phyloP scores from a whole-genome alignment of 2,329 filamentous ascomycete species.

The Aspergillus arachidicola region DNA sequence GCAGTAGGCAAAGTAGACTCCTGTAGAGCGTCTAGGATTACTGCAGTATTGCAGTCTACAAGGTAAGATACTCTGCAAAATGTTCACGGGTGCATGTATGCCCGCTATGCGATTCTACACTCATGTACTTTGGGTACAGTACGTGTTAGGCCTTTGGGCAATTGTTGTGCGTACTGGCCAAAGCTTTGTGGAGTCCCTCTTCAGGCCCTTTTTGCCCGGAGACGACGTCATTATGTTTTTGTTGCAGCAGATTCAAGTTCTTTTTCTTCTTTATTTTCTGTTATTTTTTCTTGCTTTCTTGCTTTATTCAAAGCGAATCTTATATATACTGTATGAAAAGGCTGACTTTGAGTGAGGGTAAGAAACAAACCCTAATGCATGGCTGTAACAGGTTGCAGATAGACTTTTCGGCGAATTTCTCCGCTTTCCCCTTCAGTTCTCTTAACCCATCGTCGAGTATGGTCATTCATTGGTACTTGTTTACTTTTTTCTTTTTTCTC shows the following conservation, averaged over 20 bases:
- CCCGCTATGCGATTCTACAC: not conserved
- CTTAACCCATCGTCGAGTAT: not conserved
- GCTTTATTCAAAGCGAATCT: not conserved
- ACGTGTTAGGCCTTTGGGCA: not conserved
- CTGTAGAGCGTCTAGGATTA: not conserved
- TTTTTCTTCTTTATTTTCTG: not conserved
- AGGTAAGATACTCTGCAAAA: not conserved
- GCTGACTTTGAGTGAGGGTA: not conserved
- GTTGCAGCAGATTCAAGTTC: not conserved
- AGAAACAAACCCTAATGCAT: not conserved
- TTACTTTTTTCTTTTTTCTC: not conserved
- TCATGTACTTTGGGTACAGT: not conserved
- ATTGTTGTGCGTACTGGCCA: constrained; percentile 9
- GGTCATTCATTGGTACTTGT: not conserved
- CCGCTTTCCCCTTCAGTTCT: not conserved
- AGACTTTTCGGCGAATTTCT: constrained; percentile 4
- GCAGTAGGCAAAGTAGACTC: constrained; percentile 1
- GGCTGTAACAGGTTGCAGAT: constrained; percentile 1
- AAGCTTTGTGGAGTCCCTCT: constrained; percentile 8
- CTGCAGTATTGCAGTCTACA: not conserved
- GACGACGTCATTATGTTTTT: not conserved
- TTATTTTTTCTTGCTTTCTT: not conserved
- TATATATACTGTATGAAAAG: not conserved
- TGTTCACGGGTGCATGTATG: not conserved
- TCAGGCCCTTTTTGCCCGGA: constrained; percentile 3